Percentiles rank a stretch among this genome's conserved stretches.
Evolutionary conservation across 2,329 filamentous ascomycete genomes (phyloP).

Genomic region (Alternaria ventricosa): DNA sequence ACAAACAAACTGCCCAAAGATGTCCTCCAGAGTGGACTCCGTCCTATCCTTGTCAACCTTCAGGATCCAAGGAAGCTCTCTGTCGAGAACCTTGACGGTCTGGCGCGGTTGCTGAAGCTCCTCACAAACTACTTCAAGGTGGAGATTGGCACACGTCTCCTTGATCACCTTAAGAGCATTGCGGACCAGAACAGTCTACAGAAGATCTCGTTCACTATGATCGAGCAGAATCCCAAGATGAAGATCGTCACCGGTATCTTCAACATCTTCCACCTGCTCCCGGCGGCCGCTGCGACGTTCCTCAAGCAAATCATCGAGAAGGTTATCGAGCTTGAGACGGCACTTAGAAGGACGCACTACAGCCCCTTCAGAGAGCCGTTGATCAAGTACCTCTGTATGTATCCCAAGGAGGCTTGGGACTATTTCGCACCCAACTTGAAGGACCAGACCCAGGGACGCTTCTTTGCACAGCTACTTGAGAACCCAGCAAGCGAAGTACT

Average conservation of each 20-base stretch:
- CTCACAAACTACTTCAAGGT: conserved; percentile 99
- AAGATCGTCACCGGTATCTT: conserved; percentile 94
- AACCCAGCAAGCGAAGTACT: conserved; percentile 77
- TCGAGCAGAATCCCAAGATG: conserved; percentile 92
- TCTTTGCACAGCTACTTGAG: conserved; percentile 85
- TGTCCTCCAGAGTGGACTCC: conserved; percentile 87
- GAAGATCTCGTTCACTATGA: conserved; percentile 90
- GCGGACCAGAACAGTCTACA: conserved; percentile 82
- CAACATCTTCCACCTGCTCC: conserved; percentile 96
- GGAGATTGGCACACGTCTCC: conserved; percentile 89
- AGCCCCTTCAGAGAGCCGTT: conserved; percentile 91
- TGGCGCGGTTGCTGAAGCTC: conserved; percentile 86
- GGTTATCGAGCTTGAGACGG: conserved; percentile 86
- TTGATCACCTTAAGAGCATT: conserved; percentile 92
- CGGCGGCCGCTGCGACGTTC: conserved; percentile 86
- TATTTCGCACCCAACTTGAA: conserved; percentile 81
- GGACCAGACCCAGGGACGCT: conserved; percentile 85
- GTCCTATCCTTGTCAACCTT: conserved; percentile 94
- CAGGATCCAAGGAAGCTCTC: conserved; percentile 91
- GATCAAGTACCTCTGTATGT: conserved; percentile 92
- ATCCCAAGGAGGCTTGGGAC: conserved; percentile 84
- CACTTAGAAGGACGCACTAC: conserved; percentile 82
- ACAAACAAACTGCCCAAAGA: conserved; percentile 95
- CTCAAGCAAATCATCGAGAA: conserved; percentile 89
- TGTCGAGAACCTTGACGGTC: conserved; percentile 86